phyloP scores from a whole-genome alignment of 2,329 filamentous ascomycete species.

The Teratosphaeria pseudoeucalypti region DNA sequence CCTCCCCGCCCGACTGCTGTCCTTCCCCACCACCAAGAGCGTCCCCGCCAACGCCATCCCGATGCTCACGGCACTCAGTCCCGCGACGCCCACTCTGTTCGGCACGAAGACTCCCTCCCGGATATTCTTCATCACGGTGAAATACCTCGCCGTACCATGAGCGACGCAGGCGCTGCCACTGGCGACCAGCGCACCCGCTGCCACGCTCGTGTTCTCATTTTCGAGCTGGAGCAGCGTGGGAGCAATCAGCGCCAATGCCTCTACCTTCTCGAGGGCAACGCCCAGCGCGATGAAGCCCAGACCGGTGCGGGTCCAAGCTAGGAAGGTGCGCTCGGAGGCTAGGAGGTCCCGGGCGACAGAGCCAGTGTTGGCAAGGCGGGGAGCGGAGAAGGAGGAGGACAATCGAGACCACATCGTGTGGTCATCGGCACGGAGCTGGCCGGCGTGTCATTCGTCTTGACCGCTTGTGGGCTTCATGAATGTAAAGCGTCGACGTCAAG shows the following conservation, averaged over 20 bases:
- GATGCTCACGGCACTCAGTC: constrained; percentile 21
- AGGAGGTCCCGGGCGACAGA: constrained; percentile 44
- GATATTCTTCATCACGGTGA: constrained; percentile 32
- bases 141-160: constrained; percentile 41
- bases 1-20: constrained; percentile 7
- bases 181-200: constrained; percentile 31
- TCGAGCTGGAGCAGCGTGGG: constrained; percentile 20
- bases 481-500: too few relatives aligned
- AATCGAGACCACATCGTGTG: not conserved
- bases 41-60: constrained; percentile 22
- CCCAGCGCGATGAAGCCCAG: constrained; percentile 44
- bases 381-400: constrained; percentile 7
- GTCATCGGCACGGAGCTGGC: too few relatives aligned
- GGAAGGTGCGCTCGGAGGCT: constrained; percentile 44
- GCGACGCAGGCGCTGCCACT: constrained; percentile 37
- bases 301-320: constrained; percentile 43
- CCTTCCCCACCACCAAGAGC: constrained; percentile 20
- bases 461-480: too few relatives aligned
- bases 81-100: constrained; percentile 21
- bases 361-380: constrained; percentile 34
- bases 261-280: constrained; percentile 41
- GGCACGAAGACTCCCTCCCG: constrained; percentile 35
- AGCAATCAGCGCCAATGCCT: constrained; percentile 24
- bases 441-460: too few relatives aligned
- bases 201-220: constrained; percentile 21